A percentile compares a stretch with the other conserved stretches of the same genome.
phyloP scores from a whole-genome alignment of 1,139 yeast genomes.

The Pichia sp. region DNA sequence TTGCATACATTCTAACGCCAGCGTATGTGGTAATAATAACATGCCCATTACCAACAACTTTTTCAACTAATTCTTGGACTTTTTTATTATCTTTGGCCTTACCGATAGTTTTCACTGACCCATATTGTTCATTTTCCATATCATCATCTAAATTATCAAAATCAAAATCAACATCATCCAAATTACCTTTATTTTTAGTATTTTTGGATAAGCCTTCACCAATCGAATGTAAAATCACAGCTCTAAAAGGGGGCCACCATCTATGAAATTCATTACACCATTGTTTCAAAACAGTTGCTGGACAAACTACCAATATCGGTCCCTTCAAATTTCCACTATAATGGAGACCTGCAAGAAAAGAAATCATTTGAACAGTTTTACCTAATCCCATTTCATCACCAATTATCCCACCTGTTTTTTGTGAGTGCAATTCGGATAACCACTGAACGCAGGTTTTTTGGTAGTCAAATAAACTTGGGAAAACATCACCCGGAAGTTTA shows the following conservation, averaged over 20 bases:
- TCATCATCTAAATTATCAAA: constrained; percentile 34
- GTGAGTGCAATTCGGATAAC: constrained; percentile 77
- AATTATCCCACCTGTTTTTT: constrained; percentile 86
- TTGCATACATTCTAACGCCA: constrained; percentile 75
- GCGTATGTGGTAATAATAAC: constrained; percentile 88
- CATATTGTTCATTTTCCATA: constrained; percentile 29
- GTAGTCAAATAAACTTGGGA: constrained; percentile 80
- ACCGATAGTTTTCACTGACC: constrained; percentile 19
- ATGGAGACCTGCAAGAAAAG: constrained; percentile 86
- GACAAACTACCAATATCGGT: constrained; percentile 86
- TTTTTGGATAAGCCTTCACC: constrained; percentile 67
- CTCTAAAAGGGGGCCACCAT: constrained; percentile 97
- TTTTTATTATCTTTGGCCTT: constrained; percentile 35
- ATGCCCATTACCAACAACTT: constrained; percentile 60
- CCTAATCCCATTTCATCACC: constrained; percentile 99
- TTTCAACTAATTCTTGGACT: constrained; percentile 44
- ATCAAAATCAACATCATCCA: constrained; percentile 28
- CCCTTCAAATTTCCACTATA: constrained; percentile 68
- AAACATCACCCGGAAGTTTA: constrained; percentile 84
- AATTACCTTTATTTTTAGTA: constrained; percentile 24
- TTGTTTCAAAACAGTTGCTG: constrained; percentile 92
- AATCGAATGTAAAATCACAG: constrained; percentile 82
- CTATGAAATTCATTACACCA: constrained; percentile 95
- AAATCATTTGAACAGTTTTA: constrained; percentile 84
- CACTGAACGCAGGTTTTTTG: constrained; percentile 88